Evolutionary conservation across 495 filamentous ascomycete genomes (phyloP).

Genomic region (Penicillium silybi): DNA sequence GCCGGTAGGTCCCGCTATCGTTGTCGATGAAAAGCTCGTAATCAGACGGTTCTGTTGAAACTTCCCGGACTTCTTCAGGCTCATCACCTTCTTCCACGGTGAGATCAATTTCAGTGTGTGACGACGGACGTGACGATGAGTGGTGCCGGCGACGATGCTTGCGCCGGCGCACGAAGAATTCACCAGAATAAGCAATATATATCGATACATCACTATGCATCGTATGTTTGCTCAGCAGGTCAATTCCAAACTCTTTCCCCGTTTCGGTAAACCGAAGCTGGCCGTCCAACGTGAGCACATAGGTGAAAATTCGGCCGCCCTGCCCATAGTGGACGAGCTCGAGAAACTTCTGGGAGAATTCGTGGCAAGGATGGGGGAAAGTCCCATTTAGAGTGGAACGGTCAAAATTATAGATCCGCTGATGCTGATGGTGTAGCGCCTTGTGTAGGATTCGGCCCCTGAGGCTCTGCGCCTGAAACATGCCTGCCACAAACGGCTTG

Average conservation of each 20-base stretch:
- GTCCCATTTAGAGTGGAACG: constrained; percentile 63
- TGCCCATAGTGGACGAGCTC: constrained; percentile 82
- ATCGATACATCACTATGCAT: constrained; percentile 90
- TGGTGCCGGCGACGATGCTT: constrained; percentile 36
- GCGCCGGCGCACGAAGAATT: constrained; percentile 83
- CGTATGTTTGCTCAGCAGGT: constrained; percentile 87
- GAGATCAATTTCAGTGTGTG: constrained; percentile 13
- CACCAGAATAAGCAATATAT: constrained; percentile 86
- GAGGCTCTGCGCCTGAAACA: constrained; percentile 76
- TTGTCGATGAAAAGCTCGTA: constrained; percentile 95
- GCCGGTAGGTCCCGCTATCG: constrained; percentile 88
- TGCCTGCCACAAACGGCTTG: constrained; percentile 79
- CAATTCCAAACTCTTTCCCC: constrained; percentile 89
- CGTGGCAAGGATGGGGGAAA: constrained; percentile 52
- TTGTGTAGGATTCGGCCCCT: constrained; percentile 75
- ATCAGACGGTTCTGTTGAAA: constrained; percentile 54
- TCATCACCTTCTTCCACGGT: constrained; percentile 47
- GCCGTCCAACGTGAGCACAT: constrained; percentile 83
- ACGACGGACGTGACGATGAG: constrained; percentile 2
- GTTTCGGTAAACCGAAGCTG: constrained; percentile 89
- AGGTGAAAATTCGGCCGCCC: constrained; percentile 84
- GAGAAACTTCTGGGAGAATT: constrained; percentile 73
- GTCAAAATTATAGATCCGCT: constrained; percentile 83
- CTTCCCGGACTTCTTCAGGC: constrained; percentile 28
- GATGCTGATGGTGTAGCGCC: constrained; percentile 85